These are phyloP conservation scores for Colletotrichum coccodes DNA, from an alignment of 2,329 filamentous ascomycete species.

Conservation along the genomic window DNA sequence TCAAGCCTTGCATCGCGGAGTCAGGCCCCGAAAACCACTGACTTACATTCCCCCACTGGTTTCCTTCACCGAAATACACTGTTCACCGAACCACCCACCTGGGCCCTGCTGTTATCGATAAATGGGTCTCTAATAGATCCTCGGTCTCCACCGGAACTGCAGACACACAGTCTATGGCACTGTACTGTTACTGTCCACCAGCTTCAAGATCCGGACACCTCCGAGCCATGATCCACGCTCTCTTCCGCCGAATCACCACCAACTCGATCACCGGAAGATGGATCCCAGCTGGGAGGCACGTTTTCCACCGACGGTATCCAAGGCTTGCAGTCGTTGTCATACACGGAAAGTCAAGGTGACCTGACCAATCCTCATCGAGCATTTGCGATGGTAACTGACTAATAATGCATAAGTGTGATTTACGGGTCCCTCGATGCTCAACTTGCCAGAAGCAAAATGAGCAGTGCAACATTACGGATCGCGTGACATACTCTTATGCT, in stretches of 20 bases:
- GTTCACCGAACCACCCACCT: neutral
- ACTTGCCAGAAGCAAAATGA: constrained; percentile 28
- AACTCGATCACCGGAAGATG: neutral
- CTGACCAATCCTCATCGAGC: neutral
- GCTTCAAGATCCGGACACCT: neutral
- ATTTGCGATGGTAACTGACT: neutral
- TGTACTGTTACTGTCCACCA: neutral
- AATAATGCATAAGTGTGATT: constrained; percentile 35
- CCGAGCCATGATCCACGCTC: neutral
- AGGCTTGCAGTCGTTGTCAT: constrained; percentile 33
- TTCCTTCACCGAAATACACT: neutral
- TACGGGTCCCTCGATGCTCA: constrained; percentile 39
- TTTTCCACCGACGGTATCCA: constrained; percentile 26
- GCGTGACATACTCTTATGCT: constrained; percentile 33
- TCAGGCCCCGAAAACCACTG: neutral
- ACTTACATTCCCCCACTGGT: neutral
- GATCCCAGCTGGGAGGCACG: constrained; percentile 16
- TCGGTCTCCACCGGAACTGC: neutral
- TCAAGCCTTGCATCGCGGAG: neutral
- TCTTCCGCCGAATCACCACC: neutral
- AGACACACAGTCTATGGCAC: neutral
- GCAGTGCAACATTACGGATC: constrained; percentile 35
- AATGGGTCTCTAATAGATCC: neutral
- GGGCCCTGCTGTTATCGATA: neutral
- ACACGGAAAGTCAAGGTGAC: constrained; percentile 38